Conservation (phyloP, 2,329 filamentous ascomycete genomes). For the Pseudogymnoascus sp. region DNA sequence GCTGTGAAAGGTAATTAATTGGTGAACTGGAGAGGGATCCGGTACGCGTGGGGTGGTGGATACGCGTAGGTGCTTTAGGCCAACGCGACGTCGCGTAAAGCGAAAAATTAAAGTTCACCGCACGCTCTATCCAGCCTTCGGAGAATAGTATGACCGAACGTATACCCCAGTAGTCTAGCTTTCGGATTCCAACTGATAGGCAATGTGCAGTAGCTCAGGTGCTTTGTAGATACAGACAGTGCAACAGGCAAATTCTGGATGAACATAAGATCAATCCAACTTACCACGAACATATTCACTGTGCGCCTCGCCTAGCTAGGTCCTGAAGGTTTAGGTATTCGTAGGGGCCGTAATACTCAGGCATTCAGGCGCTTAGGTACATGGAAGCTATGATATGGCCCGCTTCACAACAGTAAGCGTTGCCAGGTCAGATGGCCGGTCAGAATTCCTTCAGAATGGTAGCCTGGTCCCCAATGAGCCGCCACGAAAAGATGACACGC, state of each 20-base stretch:
- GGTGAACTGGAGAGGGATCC: background rate
- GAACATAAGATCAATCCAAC: background rate
- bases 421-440: constrained; percentile 24
- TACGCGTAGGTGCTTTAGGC: background rate
- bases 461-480: constrained; percentile 30
- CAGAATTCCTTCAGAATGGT: constrained; percentile 18
- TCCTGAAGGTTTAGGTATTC: background rate
- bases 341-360: background rate
- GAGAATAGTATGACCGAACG: background rate
- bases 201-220: background rate
- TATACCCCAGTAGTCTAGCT: background rate
- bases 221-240: background rate
- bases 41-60: constrained; percentile 1
- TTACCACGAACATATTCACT: background rate
- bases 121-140: background rate
- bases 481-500: constrained; percentile 40
- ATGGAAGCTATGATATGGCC: constrained; percentile 5
- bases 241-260: background rate
- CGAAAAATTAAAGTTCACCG: background rate
- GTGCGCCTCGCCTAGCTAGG: background rate
- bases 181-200: background rate
- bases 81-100: background rate
- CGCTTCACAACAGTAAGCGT: constrained; percentile 2
- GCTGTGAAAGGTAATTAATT: background rate
- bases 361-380: background rate